Conservation (phyloP, 768 basidiomycete genomes). For the Sarcomyxa edulis region DNA sequence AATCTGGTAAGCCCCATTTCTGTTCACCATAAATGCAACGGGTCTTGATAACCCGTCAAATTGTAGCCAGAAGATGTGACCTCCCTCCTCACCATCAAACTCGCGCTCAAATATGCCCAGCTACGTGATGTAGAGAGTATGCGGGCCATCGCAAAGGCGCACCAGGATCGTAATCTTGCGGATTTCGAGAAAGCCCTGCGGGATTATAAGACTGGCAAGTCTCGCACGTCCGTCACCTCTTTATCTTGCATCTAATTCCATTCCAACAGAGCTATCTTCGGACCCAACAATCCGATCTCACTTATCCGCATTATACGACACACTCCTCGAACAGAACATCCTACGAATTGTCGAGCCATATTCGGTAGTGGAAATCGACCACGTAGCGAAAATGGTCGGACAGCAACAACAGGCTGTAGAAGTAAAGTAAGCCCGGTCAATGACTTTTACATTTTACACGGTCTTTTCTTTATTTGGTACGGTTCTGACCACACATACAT, state of each 20-base stretch:
- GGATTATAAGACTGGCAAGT: constrained; percentile 74
- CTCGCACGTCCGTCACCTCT: neutral
- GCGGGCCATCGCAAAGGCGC: constrained; percentile 92
- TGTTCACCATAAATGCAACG: too few relatives aligned
- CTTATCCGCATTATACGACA: constrained; percentile 91
- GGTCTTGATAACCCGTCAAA: neutral
- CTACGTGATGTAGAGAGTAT: constrained; percentile 90
- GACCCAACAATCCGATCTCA: constrained; percentile 96
- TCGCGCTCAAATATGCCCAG: constrained; percentile 84
- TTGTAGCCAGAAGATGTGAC: constrained; percentile 91
- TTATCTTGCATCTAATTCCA: constrained; percentile 10
- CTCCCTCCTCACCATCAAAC: constrained; percentile 78
- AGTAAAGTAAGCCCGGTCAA: constrained; percentile 60
- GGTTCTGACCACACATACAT: too few relatives aligned
- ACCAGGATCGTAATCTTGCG: constrained; percentile 83
- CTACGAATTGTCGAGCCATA: constrained; percentile 96
- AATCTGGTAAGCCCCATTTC: constrained; percentile 60
- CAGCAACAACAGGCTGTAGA: constrained; percentile 89
- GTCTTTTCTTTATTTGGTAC: neutral
- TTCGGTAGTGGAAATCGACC: constrained; percentile 83
- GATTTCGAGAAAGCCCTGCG: constrained; percentile 86
- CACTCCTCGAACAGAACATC: constrained; percentile 92
- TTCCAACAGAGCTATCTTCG: constrained; percentile 74
- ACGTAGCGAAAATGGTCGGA: constrained; percentile 83
- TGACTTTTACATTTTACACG: constrained; percentile 1